phyloP scores from a whole-genome alignment of 1,284 basidiomycete genomes.

The Farysia itapuensis region DNA sequence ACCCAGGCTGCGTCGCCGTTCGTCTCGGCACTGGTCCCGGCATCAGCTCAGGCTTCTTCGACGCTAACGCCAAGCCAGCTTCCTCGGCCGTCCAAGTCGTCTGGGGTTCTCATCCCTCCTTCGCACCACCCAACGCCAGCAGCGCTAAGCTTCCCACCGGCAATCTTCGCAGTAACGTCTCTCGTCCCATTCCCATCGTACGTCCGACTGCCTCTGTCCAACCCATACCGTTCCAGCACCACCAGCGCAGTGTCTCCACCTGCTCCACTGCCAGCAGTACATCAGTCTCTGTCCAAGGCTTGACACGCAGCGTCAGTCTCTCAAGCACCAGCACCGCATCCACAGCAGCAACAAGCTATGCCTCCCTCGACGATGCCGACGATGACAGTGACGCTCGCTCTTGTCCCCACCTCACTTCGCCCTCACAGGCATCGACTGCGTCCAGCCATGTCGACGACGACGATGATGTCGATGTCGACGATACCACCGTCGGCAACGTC shows the following conservation, averaged over 20 bases:
- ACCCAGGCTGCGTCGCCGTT: slow-evolving; percentile 49
- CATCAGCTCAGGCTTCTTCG: slow-evolving; percentile 4
- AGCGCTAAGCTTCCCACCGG: background rate
- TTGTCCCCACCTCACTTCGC: slow-evolving; percentile 34
- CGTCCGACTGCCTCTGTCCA: slow-evolving; percentile 6
- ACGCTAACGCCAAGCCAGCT: slow-evolving; percentile 7
- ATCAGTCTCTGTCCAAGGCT: background rate
- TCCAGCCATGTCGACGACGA: slow-evolving; percentile 2
- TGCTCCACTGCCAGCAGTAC: slow-evolving; percentile 11
- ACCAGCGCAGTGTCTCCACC: slow-evolving; percentile 14
- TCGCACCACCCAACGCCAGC: slow-evolving; percentile 11
- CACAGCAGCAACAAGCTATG: slow-evolving; percentile 29
- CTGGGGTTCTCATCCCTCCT: slow-evolving; percentile 23
- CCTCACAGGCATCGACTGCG: slow-evolving; percentile 8
- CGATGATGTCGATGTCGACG: background rate
- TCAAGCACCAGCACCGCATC: slow-evolving; percentile 19
- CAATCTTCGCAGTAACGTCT: slow-evolving; percentile 6
- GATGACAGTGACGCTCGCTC: slow-evolving; percentile 11
- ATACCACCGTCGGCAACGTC: slow-evolving; percentile 18
- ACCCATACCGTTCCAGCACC: slow-evolving; percentile 12
- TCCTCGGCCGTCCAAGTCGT: slow-evolving; percentile 17
- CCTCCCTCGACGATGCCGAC: background rate
- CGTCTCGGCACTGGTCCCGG: slow-evolving; percentile 40
- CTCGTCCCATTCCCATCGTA: slow-evolving; percentile 27
- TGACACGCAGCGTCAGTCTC: slow-evolving; percentile 23